Percentiles rank a stretch among this genome's conserved stretches.
Evolutionary conservation across 768 basidiomycete genomes (phyloP).

Genomic region (Suillus ampliporus): DNA sequence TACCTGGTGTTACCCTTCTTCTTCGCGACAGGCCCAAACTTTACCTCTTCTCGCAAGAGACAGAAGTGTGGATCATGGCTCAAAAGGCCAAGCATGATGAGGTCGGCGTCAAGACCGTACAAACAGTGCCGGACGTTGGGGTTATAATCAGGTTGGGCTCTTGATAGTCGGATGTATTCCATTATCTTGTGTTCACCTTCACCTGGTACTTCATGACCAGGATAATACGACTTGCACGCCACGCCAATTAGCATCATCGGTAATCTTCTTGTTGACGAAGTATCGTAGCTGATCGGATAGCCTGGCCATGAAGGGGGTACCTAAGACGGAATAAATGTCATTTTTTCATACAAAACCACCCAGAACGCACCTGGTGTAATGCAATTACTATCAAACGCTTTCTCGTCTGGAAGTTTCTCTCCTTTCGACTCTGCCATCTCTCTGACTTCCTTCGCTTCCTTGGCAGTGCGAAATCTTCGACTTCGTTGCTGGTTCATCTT

Average conservation of each 20-base stretch:
- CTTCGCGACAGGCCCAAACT: slow-evolving; percentile 84
- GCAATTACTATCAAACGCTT: slow-evolving; percentile 98
- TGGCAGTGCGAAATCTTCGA: slow-evolving; percentile 91
- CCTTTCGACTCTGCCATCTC: slow-evolving; percentile 90
- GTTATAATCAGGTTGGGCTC: slow-evolving; percentile 95
- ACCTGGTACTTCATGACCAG: slow-evolving; percentile 97
- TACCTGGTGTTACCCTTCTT: slow-evolving; percentile 71
- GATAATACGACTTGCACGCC: slow-evolving; percentile 91
- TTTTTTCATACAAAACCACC: background rate
- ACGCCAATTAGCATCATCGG: slow-evolving; percentile 95
- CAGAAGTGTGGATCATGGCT: slow-evolving; percentile 99
- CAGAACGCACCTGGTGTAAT: slow-evolving; percentile 87
- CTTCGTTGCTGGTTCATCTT: slow-evolving; percentile 99
- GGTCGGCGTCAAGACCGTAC: slow-evolving; percentile 97
- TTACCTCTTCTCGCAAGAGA: slow-evolving; percentile 95
- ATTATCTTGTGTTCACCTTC: slow-evolving; percentile 99
- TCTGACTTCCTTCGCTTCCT: slow-evolving; percentile 85
- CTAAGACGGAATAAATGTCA: slow-evolving; percentile 42
- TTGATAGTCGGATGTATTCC: slow-evolving; percentile 95
- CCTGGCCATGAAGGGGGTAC: slow-evolving; percentile 93
- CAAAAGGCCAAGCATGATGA: slow-evolving; percentile 96
- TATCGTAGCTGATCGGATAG: slow-evolving; percentile 93
- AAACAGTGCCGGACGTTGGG: slow-evolving; percentile 97
- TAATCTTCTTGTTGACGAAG: slow-evolving; percentile 98
- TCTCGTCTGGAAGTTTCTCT: slow-evolving; percentile 89